Evolutionary conservation across 2,329 filamentous ascomycete species (phyloP), one percentile per base, ranked within the genome.

Genomic region (Calycina marina): DNA sequence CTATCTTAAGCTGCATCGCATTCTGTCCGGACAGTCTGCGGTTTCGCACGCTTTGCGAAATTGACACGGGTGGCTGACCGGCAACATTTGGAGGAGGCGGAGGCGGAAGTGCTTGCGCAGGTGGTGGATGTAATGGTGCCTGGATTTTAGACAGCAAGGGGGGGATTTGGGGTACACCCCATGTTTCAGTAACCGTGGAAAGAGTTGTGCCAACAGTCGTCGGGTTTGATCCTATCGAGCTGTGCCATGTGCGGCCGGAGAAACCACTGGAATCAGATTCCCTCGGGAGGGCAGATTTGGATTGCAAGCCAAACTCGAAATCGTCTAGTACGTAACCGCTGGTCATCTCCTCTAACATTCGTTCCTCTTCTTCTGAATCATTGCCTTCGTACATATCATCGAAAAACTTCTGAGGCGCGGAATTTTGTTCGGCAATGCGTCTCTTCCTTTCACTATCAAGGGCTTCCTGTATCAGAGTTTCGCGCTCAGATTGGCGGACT

Each of bases 281-380:
- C 37, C 83, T 71, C 18, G 81, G 78, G 14, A 82, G 55, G 15
- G 74, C 66, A 11, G 72, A 76, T 45, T 77, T 82, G 4, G 67
- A 68, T 45, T 73, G 68, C 18, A 76, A 57, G 33, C 73, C 77
- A 49, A 86, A 80, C 36, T 82, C 69, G 49, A 92, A 92, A 35
- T 86, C 79, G 35, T 88, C 82, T 48, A 90, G 74, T 34, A 76
- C 70, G 53, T 85, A 88, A 32, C 80, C 83, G 41, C 71, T 73
- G 0, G 82, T 85, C 68, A 96, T 84, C 52, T 93, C 84, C 40
- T 94, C 88, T 30, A 94, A 56, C 32, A 85, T 67, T 18, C 76
- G 67, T 50, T 86, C 80, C 50, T 72, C 67, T 42, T 86, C 81
- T 34, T 85, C 72, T 0, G 70, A 73, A 17, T 73, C 72, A 38